Evolutionary conservation across 768 basidiomycete species (phyloP), one percentile per base, ranked within the genome.

Genomic region (Leccinum fibrillosum): DNA sequence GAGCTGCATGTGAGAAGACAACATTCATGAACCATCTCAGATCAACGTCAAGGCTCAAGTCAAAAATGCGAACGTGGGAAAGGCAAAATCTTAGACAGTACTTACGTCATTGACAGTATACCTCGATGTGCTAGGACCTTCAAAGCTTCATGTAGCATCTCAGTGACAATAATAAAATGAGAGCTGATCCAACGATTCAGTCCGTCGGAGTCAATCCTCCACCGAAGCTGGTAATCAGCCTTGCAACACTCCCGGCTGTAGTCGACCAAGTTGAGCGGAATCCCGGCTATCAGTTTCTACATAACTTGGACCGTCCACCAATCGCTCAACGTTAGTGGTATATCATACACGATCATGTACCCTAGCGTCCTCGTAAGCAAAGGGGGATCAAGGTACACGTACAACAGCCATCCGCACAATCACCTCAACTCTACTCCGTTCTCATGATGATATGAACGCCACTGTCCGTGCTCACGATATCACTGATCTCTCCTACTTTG

Each of bases 401-500:
- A 32, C 28, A 10, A n/a, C 39, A 19, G 4, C 39, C 23, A n/a
- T 50, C 75, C 56, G 53, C 39, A 47, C 49, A 53, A 57, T 48
- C 48, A 7, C 44, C 55, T 51, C 58, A 3, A 32, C n/a, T 28
- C 55, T 68, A 92, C 17, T 77, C 92, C 53, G 92, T 94, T 67
- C 97, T 83, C 74, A 96, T 76, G 67, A 99, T 90, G 64, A 98
- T 67, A 73, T 99, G 97, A 21, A 98, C 93, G 19, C 97, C 97
- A 64, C 93, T 95, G 64, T 98, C 95, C 49, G 96, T 90, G 66
- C 83, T 84, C 68, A 98, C 83, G 49, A 94, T 76, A 28, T 85
- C 88, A 72, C 90, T 92, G 69, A 94, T 86, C 74, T 90, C 74
- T 8, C 86, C 90, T 21, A 88, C 81, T 50, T 85, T 69, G 61